Conservation (phyloP, 495 filamentous ascomycete genomes). For the Penicillium odoratum region DNA sequence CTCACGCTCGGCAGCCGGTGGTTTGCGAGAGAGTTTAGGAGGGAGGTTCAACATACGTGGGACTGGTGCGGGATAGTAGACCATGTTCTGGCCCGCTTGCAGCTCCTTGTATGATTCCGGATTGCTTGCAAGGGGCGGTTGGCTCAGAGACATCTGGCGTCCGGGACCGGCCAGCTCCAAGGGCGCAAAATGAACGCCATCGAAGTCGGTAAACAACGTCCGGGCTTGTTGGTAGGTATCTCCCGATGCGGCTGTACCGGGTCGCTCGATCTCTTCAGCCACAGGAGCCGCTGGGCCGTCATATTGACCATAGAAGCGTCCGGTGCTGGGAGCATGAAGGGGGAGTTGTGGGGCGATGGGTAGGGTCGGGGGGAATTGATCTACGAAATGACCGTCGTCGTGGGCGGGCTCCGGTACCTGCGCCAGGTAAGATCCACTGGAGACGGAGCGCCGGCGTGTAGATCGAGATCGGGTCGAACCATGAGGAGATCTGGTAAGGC, state of each 20-base stretch:
- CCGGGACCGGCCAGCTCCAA: constrained; percentile 35
- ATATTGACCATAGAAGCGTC: constrained; percentile 23
- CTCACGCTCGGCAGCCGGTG: constrained; percentile 62
- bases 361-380: constrained; percentile 15
- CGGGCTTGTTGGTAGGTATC: constrained; percentile 70
- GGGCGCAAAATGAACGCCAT: constrained; percentile 81
- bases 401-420: constrained; percentile 53
- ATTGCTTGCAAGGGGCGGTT: constrained; percentile 47
- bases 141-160: constrained; percentile 37
- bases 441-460: constrained; percentile 58
- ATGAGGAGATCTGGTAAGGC: constrained; percentile 58
- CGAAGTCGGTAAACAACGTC: constrained; percentile 83
- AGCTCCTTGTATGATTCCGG: constrained; percentile 65
- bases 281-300: constrained; percentile 9
- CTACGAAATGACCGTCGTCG: constrained; percentile 39
- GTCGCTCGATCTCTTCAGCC: constrained; percentile 32
- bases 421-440: constrained; percentile 49
- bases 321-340: constrained; percentile 22
- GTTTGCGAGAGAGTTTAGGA: constrained; percentile 77
- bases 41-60: constrained; percentile 92
- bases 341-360: constrained; percentile 29
- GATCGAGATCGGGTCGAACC: constrained; percentile 54
- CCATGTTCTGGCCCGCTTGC: constrained; percentile 70
- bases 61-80: constrained; percentile 94
- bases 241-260: constrained; percentile 57